phyloP scores from a whole-genome alignment of 2,329 filamentous ascomycete species.

The Thelonectria blattea region DNA sequence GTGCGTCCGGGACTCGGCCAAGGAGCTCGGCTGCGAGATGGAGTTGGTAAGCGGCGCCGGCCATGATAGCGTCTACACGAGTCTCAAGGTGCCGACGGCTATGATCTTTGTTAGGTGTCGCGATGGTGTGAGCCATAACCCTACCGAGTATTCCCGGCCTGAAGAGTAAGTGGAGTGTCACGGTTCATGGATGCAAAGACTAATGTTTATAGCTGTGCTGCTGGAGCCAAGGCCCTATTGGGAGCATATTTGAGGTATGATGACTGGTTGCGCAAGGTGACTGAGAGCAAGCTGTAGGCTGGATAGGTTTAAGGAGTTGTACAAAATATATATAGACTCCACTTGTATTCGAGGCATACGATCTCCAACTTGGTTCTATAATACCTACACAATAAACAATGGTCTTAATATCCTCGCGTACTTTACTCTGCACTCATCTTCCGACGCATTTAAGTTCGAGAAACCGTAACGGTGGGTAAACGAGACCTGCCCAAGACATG shows the following conservation, averaged over 20 bases:
- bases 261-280: not conserved
- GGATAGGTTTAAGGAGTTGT: not conserved
- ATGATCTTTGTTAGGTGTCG: conserved; percentile 40
- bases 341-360: too few relatives aligned
- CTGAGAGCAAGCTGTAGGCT: not conserved
- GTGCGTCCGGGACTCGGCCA: conserved; percentile 2
- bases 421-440: not conserved
- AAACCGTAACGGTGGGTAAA: not conserved
- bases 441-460: not conserved
- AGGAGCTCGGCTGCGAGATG: conserved; percentile 50
- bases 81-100: conserved; percentile 32
- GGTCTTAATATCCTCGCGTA: too few relatives aligned
- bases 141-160: conserved; percentile 29
- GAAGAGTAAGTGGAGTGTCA: conserved; percentile 27
- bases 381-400: too few relatives aligned
- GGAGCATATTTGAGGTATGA: conserved; percentile 3
- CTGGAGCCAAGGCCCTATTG: not conserved
- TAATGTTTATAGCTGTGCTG: not conserved
- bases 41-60: conserved; percentile 45
- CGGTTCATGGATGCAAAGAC: not conserved
- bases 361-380: too few relatives aligned
- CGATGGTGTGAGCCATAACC: conserved; percentile 36
- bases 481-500: not conserved
- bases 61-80: conserved; percentile 40
- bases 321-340: too few relatives aligned